Base-by-base conservation (phyloP, 371 early-diverging fungal species). In the Dinochytrium kinnereticum region DNA sequence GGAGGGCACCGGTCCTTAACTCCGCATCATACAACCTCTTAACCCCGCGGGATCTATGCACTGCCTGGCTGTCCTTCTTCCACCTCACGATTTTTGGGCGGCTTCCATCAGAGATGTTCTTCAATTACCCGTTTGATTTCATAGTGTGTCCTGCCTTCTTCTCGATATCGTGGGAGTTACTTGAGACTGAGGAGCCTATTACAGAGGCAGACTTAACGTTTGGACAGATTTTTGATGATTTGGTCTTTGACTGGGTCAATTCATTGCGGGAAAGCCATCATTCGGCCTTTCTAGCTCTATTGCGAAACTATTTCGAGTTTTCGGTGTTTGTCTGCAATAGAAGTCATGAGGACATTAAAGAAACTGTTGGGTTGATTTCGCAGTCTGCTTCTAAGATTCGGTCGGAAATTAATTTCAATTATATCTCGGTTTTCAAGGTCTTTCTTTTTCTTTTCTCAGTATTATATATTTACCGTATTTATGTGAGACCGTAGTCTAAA, bases 121-220 rank as follows among this genome's bases (percentile, higher is more conserved):
- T 17, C 61, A 36, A 31, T 15, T 61, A 61, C 37, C 61, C 61
- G 15, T 61, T 21, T 34, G 61, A 61, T 24, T 61, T 61, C 37
- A 33, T 61, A 3, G 36, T 36, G 13, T 7, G 5, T 26, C 55
- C 55, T 24, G 7, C n/a, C 5, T 26, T 15, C 5, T 53, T n/a
- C 24, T 13, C 24, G n/a, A 53, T 53, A n/a, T 5, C 10, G 26
- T 53, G 55, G 55, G 55, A 53, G 5, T 5, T 26, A 24, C 26
- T 53, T 5, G 55, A 53, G 55, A 5, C 7, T 5, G 5, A 53
- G 5, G 55, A 7, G 13, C n/a, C 26, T 13, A 53, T 24, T 15
- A 21, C n/a, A 53, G 55, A 5, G 55, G 24, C 13, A 7, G 24
- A 5, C 26, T 53, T 5, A 53, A 26, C 5, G 5, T 5, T 53